A percentile compares a stretch with the other conserved stretches of the same genome.
phyloP scores from a whole-genome alignment of 2,329 filamentous ascomycete genomes.

The Neonectria faginata region DNA sequence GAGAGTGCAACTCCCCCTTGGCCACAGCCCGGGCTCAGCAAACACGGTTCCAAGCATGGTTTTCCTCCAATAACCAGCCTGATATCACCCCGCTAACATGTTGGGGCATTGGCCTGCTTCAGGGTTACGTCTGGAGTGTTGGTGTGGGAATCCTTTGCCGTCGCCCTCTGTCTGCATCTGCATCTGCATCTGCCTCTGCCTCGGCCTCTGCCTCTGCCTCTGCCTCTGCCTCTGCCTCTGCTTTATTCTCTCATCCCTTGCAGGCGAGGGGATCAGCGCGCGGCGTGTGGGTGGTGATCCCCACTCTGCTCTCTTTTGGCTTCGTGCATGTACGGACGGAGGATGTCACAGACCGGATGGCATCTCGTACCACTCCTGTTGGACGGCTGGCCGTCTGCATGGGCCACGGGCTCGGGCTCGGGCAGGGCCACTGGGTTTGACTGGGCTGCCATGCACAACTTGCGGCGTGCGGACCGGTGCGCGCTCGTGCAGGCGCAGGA shows the following conservation, averaged over 20 bases:
- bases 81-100: slow-evolving; percentile 2
- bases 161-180: no score
- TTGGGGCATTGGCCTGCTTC: slow-evolving; percentile 17
- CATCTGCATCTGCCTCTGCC: background rate
- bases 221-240: background rate
- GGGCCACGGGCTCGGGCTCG: slow-evolving; percentile 28
- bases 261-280: slow-evolving; percentile 38
- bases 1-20: slow-evolving; percentile 19
- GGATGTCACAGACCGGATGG: slow-evolving; percentile 31
- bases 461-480: slow-evolving; percentile 50
- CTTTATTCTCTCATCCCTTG: slow-evolving; percentile 34
- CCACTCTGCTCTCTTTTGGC: slow-evolving; percentile 41
- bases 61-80: background rate
- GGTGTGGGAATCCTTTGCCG: slow-evolving; percentile 6
- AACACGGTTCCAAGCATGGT: background rate
- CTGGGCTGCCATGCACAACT: slow-evolving; percentile 29
- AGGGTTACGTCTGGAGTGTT: slow-evolving; percentile 5
- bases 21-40: background rate
- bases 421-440: slow-evolving; percentile 18
- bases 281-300: slow-evolving; percentile 28
- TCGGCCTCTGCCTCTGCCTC: no score
- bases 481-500: slow-evolving; percentile 52
- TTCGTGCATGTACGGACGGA: slow-evolving; percentile 28
- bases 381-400: slow-evolving; percentile 36
- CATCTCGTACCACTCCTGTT: slow-evolving; percentile 41